A percentile compares a stretch with the other conserved stretches of the same genome.
Evolutionary conservation across 2,329 filamentous ascomycete genomes (phyloP).

Genomic region (Neonectria sp.): DNA sequence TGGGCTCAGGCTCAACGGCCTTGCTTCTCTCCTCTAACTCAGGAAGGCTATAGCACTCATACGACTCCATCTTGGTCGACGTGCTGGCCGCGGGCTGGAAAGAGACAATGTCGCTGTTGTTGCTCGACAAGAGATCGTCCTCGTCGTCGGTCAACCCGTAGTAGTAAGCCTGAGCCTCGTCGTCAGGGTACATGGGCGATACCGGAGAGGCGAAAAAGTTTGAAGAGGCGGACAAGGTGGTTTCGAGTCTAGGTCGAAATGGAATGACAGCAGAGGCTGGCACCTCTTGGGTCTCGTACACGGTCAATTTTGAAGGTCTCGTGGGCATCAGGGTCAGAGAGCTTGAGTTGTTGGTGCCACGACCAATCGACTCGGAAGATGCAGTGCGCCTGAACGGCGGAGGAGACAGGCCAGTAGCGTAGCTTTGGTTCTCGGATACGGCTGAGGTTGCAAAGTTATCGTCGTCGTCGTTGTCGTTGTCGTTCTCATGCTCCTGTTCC

Average conservation of each 20-base stretch:
- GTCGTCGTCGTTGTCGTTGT: constrained; percentile 71
- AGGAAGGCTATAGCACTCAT: constrained; percentile 65
- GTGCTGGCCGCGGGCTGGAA: constrained; percentile 41
- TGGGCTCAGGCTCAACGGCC: constrained; percentile 34
- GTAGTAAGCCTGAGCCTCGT: constrained; percentile 59
- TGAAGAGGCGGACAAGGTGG: constrained; percentile 47
- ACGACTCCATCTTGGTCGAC: constrained; percentile 39
- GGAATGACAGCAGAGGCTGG: constrained; percentile 41
- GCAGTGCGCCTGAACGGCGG: constrained; percentile 63
- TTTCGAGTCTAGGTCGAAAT: constrained; percentile 43
- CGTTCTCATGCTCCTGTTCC: constrained; percentile 68
- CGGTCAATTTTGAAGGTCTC: constrained; percentile 31
- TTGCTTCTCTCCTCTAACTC: constrained; percentile 43
- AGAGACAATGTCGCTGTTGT: constrained; percentile 55
- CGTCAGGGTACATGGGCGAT: constrained; percentile 57
- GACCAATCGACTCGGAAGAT: constrained; percentile 49
- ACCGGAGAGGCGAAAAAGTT: constrained; percentile 52
- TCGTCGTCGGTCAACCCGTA: constrained; percentile 64
- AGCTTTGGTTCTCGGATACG: constrained; percentile 60
- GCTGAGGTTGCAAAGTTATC: constrained; percentile 74
- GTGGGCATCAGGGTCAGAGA: constrained; percentile 45
- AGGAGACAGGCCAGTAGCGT: constrained; percentile 66
- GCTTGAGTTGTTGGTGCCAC: constrained; percentile 41
- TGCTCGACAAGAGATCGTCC: constrained; percentile 55
- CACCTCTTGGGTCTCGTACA: constrained; percentile 27